Evolutionary conservation across 495 filamentous ascomycete genomes (phyloP).

Genomic region (Pseudevernia furfuracea): DNA sequence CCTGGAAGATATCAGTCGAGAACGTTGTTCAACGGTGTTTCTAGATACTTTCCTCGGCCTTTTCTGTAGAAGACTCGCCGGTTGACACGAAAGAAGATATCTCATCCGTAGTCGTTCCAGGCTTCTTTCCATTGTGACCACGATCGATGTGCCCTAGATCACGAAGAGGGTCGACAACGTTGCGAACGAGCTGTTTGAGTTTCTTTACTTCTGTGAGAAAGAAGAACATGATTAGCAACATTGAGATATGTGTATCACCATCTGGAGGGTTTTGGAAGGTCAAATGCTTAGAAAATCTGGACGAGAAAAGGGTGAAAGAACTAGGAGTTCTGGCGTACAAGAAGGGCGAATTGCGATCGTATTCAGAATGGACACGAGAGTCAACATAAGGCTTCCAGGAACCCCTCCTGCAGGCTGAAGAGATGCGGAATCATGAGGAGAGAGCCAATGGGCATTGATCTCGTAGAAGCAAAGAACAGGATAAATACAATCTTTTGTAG

Average conservation of each 20-base stretch:
- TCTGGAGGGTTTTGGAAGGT: background rate
- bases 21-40: background rate
- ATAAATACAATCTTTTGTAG: background rate
- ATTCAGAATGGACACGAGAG: background rate
- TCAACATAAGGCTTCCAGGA: background rate
- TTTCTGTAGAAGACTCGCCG: background rate
- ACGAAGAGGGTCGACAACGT: conserved; percentile 68
- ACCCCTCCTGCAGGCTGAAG: background rate
- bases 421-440: too few relatives aligned
- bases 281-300: background rate
- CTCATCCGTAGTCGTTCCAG: background rate
- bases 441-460: background rate
- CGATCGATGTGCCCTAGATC: conserved; percentile 76
- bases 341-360: background rate
- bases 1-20: background rate
- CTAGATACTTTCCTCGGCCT: background rate
- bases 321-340: background rate
- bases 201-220: conserved; percentile 61
- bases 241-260: background rate
- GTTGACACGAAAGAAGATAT: background rate
- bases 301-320: background rate
- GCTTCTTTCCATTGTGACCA: conserved; percentile 10
- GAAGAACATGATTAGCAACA: conserved; percentile 5
- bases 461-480: background rate
- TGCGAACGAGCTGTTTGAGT: conserved; percentile 80